A percentile compares a stretch with the other conserved stretches of the same genome.
Conservation (phyloP, 352 stramenopile species). For the Phytophthora megakarya region DNA sequence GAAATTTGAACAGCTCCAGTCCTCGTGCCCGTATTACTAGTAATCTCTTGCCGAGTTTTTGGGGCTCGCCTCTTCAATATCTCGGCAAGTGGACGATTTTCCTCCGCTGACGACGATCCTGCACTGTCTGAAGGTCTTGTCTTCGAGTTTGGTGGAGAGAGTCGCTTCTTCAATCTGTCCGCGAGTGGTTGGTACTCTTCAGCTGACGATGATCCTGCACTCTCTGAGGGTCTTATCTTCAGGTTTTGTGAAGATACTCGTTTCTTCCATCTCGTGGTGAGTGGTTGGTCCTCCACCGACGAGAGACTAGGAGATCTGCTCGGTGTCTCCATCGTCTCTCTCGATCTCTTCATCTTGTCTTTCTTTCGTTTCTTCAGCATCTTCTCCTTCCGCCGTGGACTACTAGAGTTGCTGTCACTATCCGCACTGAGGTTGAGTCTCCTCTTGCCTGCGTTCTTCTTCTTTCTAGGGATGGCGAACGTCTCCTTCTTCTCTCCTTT, state of each 20-base stretch:
- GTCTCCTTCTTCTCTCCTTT: constrained; percentile 11
- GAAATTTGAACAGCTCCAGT: neutral
- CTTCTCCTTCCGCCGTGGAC: constrained; percentile 15
- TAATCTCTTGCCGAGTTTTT: constrained; percentile 1
- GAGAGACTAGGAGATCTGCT: constrained; percentile 18
- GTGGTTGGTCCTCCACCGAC: too few species aligned
- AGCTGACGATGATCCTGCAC: constrained; percentile 9
- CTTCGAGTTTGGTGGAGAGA: neutral
- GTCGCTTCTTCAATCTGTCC: constrained; percentile 6
- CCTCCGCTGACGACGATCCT: constrained; percentile 13
- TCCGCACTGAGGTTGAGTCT: constrained; percentile 7
- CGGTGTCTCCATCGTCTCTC: neutral
- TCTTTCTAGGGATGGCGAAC: constrained; percentile 47
- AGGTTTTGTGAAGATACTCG: too few species aligned
- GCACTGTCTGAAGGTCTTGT: neutral
- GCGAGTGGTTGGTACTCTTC: constrained; percentile 4
- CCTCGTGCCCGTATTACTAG: constrained; percentile 12
- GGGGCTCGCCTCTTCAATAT: neutral
- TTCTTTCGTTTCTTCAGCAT: constrained; percentile 11
- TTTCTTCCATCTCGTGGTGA: too few species aligned
- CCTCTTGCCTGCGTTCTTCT: constrained; percentile 10
- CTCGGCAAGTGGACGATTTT: neutral
- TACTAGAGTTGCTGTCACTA: neutral
- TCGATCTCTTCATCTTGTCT: constrained; percentile 20
- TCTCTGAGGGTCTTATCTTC: too few species aligned